Evolutionary conservation across 768 basidiomycete species (phyloP).

Genomic region (Panellus pusillus): DNA sequence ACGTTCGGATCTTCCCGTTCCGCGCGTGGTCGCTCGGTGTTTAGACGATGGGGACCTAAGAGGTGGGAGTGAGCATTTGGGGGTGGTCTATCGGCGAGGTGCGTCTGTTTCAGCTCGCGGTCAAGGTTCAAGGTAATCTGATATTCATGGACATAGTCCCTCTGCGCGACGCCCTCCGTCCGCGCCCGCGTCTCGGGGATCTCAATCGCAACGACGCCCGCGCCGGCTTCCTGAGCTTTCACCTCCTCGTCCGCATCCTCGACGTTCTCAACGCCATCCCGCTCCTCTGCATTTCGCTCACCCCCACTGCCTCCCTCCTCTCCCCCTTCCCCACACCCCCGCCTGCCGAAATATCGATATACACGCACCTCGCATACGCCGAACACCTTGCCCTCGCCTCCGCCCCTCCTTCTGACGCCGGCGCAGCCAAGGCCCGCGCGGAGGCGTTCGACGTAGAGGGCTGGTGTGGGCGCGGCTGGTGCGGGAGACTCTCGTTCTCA

Average conservation of each 20-base stretch:
- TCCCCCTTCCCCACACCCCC: slow-evolving; percentile 44
- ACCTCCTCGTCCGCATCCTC: too few species aligned
- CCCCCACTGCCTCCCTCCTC: slow-evolving; percentile 39
- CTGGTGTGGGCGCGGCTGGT: slow-evolving; percentile 63
- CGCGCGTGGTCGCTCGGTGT: slow-evolving; percentile 49
- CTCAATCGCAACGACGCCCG: slow-evolving; percentile 44
- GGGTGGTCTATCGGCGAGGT: slow-evolving; percentile 62
- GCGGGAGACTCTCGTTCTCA: slow-evolving; percentile 56
- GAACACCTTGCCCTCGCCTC: slow-evolving; percentile 57
- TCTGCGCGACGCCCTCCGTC: slow-evolving; percentile 24
- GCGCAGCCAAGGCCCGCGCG: slow-evolving; percentile 30
- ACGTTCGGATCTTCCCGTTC: slow-evolving; percentile 29
- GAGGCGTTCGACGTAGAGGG: slow-evolving; percentile 19
- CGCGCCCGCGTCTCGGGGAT: slow-evolving; percentile 62
- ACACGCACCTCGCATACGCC: slow-evolving; percentile 64
- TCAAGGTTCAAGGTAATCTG: too few species aligned
- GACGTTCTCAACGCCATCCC: slow-evolving; percentile 6
- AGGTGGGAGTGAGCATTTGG: slow-evolving; percentile 60
- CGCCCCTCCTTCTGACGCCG: slow-evolving; percentile 24
- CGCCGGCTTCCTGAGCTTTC: slow-evolving; percentile 19
- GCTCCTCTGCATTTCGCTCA: neutral
- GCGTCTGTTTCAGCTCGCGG: neutral
- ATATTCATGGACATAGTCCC: slow-evolving; percentile 37
- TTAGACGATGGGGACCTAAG: slow-evolving; percentile 60
- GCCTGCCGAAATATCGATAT: slow-evolving; percentile 54